A percentile compares a stretch with the other conserved stretches of the same genome.
These are phyloP conservation scores for Penicillium sp. DNA, from an alignment of 2,329 filamentous ascomycete species.

Conservation along the genomic window DNA sequence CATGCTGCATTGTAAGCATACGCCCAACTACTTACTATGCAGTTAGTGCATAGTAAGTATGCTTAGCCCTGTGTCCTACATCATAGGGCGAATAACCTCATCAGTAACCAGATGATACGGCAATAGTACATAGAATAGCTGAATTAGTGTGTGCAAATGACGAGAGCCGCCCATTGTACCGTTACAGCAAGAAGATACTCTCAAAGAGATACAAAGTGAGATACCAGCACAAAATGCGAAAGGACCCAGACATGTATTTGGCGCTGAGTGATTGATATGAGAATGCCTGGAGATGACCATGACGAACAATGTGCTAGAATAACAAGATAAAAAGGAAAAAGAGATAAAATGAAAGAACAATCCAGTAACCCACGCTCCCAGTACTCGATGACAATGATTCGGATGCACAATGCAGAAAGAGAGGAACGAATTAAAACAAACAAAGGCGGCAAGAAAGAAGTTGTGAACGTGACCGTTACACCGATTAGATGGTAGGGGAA, in stretches of 20 bases:
- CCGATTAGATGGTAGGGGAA: constrained; percentile 13
- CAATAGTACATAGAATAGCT: background rate
- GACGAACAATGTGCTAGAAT: constrained; percentile 31
- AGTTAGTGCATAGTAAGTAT: background rate
- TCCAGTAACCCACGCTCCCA: constrained; percentile 28
- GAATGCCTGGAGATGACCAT: constrained; percentile 27
- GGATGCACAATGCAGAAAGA: constrained; percentile 26
- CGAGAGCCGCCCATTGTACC: background rate
- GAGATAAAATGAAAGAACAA: constrained; percentile 23
- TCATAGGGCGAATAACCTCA: too few relatives aligned
- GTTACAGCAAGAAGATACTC: constrained; percentile 1
- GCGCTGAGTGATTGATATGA: constrained; percentile 20
- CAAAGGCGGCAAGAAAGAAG: constrained; percentile 14
- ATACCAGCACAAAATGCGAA: constrained; percentile 4
- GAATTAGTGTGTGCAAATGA: background rate
- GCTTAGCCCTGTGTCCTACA: too few relatives aligned
- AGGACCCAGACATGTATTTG: constrained; percentile 14
- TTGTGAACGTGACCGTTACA: constrained; percentile 10
- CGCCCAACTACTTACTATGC: too few relatives aligned
- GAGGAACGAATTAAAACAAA: constrained; percentile 9
- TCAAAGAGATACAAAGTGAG: background rate
- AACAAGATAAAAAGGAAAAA: constrained; percentile 17
- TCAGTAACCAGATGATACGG: too few relatives aligned
- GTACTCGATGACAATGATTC: constrained; percentile 31
- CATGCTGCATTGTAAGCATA: background rate